A percentile compares a stretch with the other conserved stretches of the same genome.
These are phyloP conservation scores for Paracoccidioides brasiliensis DNA, from an alignment of 2,329 filamentous ascomycete genomes.

Conservation along the genomic window DNA sequence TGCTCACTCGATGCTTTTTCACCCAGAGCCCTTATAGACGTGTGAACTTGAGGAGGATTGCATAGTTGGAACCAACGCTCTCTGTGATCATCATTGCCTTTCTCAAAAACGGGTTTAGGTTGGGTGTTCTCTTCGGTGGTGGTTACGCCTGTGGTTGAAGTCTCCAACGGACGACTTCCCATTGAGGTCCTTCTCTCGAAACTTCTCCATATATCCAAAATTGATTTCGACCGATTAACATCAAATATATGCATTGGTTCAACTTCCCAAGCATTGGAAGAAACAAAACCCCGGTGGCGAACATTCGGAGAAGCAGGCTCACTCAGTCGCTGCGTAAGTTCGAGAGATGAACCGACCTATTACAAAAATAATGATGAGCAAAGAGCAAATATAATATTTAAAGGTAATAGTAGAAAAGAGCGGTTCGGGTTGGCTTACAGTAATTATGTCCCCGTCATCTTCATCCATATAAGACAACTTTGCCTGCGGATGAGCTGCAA, in stretches of 20 bases:
- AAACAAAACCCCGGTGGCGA: constrained; percentile 6
- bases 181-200: constrained; percentile 14
- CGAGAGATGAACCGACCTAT: constrained; percentile 35
- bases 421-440: constrained; percentile 19
- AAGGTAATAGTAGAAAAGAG: neutral
- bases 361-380: neutral
- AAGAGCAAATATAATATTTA: neutral
- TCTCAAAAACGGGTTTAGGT: neutral
- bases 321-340: constrained; percentile 34
- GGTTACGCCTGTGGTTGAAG: neutral
- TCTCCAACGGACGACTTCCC: neutral
- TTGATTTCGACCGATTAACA: constrained; percentile 29
- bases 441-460: constrained; percentile 35
- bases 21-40: neutral
- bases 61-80: neutral
- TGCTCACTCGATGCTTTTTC: neutral
- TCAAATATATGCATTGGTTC: constrained; percentile 35
- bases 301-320: constrained; percentile 22
- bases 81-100: neutral
- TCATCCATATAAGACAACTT: constrained; percentile 34
- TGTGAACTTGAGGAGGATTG: neutral
- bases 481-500: constrained; percentile 29
- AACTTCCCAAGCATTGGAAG: constrained; percentile 9
- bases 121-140: no score
- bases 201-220: constrained; percentile 27